Conservation (phyloP, 371 early-diverging fungal genomes). For the Smittium culicis region DNA sequence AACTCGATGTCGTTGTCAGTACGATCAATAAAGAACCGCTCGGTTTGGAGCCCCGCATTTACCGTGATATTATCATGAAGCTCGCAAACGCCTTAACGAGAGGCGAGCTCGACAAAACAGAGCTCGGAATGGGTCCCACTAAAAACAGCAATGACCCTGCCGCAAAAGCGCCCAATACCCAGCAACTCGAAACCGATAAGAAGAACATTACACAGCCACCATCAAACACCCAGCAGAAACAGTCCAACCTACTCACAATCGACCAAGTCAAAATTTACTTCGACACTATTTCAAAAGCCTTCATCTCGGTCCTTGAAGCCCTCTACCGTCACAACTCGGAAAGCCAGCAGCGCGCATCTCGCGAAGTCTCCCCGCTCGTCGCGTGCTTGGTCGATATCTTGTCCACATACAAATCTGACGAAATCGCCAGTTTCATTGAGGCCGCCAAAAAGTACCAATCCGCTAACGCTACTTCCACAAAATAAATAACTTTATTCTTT, state of each 20-base stretch:
- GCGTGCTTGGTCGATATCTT: neutral
- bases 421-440: neutral
- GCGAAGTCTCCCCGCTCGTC: conserved; percentile 7
- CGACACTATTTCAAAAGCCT: neutral
- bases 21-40: conserved; percentile 30
- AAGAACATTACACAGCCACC: no score
- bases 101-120: neutral
- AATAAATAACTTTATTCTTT: neutral
- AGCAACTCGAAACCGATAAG: no score
- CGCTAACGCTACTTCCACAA: neutral
- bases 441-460: neutral
- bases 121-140: neutral
- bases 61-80: conserved; percentile 30
- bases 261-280: conserved; percentile 4
- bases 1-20: conserved; percentile 25
- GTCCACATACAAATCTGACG: neutral
- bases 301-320: conserved; percentile 4
- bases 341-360: neutral
- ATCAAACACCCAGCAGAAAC: no score
- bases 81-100: conserved; percentile 15
- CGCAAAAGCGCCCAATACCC: neutral
- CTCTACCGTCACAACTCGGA: conserved; percentile 4
- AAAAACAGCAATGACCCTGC: neutral
- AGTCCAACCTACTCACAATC: neutral
- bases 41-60: conserved; percentile 31